Evolutionary conservation across 2,329 filamentous ascomycete genomes (phyloP), one percentile per base, ranked within the genome.

Genomic region (Pezicula rhizophila): DNA sequence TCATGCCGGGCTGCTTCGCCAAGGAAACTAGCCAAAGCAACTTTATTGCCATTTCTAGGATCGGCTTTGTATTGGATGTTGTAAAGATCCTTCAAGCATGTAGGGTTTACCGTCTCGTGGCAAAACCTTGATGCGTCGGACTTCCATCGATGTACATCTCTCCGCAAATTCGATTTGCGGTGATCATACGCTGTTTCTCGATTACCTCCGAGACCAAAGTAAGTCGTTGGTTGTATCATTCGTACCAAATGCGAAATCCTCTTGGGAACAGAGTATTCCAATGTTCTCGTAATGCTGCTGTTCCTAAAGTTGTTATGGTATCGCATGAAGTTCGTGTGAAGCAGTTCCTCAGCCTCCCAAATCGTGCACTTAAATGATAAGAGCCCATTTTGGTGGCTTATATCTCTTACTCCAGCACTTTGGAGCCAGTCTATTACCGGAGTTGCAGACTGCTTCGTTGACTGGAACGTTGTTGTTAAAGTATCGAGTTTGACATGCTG

Each of bases 341-440:
- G 54, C 4, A 66, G 57, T 8, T 52, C 51, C 38, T 64, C 58
- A 1, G 56, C 61, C 41, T 57, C 42, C 11, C 52, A 49, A 39
- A 64, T 49, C 2, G 59, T 61, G 7, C 55, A 51, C 8, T 56
- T 52, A 26, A 63, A 42, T 26, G 52, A 52, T 15, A 65, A 80
- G 55, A 80, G 77, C 57, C 73, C 74, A 40, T 77, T 73, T 1
- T 73, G 64, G 15, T 10, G 23, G 55, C 66, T 76, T 60, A 76
- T 74, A 23, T 57, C 57, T 3, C 40, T 23, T 42, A 73, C 60
- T 11, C 70, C 70, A 3, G 64, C 60, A 14, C 56, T 55, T 51
- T 69, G 60, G n/a, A 78, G 63, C 75, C 75, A 78, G 18, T 52
- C 55, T 8, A 67, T 59, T 12, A 75, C 68, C 1, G 63, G 56